Conservation (phyloP, 805 yeast species). For the Candida broadrunensis region DNA sequence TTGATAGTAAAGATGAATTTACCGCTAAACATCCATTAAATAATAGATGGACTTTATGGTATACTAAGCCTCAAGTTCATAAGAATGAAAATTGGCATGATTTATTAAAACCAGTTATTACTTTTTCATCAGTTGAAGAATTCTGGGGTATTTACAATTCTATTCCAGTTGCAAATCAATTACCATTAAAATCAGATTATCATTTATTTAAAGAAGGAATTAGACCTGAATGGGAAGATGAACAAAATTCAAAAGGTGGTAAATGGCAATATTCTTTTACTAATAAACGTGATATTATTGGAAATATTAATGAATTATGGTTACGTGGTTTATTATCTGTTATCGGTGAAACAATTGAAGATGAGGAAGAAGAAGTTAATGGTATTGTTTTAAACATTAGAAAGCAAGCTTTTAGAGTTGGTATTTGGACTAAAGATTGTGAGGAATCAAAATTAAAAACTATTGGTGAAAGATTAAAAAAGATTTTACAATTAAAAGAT, state of each 20-base stretch:
- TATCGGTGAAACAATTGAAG: constrained; percentile 93
- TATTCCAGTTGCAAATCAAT: constrained; percentile 85
- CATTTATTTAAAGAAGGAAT: constrained; percentile 92
- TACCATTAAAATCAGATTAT: constrained; percentile 91
- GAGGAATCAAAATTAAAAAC: constrained; percentile 60
- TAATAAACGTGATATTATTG: constrained; percentile 57
- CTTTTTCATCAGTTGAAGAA: constrained; percentile 93
- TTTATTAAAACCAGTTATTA: constrained; percentile 85
- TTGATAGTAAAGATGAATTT: constrained; percentile 61
- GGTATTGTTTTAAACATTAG: constrained; percentile 92
- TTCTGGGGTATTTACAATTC: constrained; percentile 98
- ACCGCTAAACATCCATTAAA: constrained; percentile 85
- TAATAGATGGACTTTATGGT: constrained; percentile 95
- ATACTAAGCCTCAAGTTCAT: constrained; percentile 86
- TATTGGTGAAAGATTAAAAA: constrained; percentile 85
- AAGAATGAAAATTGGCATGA: constrained; percentile 86
- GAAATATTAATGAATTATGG: constrained; percentile 87
- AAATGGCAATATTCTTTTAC: constrained; percentile 76
- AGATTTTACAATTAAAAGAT: constrained; percentile 71
- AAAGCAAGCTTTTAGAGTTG: constrained; percentile 76
- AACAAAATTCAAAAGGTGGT: constrained; percentile 84
- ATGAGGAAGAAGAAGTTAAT: constrained; percentile 78
- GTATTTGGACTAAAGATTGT: constrained; percentile 89
- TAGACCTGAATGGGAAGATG: constrained; percentile 99
- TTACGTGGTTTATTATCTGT: constrained; percentile 82